Percentiles rank a stretch among this genome's conserved stretches.
Conservation (phyloP, 345 rosid genomes). For the Tarenaya hassleriana region DNA sequence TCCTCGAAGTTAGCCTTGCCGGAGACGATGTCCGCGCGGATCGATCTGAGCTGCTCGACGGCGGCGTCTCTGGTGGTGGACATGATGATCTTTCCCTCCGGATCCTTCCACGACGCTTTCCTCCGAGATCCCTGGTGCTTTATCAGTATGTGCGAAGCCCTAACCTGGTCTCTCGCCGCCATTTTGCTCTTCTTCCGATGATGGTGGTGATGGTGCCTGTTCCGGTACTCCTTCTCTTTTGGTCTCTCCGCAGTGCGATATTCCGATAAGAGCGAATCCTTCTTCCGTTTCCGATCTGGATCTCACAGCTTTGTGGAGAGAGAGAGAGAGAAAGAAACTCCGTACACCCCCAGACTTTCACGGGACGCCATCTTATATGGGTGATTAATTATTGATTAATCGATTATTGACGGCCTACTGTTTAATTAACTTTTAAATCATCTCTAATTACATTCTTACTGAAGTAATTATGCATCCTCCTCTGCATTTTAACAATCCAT, state of each 20-base stretch:
- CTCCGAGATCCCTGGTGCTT: constrained; percentile 94
- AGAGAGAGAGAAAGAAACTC: background rate
- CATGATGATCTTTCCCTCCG: constrained; percentile 71
- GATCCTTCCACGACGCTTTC: constrained; percentile 97
- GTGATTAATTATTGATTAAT: no score
- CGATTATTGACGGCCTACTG: no score
- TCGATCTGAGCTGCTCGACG: constrained; percentile 57
- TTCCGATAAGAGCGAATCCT: constrained; percentile 32
- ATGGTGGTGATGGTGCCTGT: constrained; percentile 19
- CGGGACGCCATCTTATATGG: no score
- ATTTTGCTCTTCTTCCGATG: constrained; percentile 41
- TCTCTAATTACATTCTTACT: no score
- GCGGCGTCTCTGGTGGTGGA: constrained; percentile 66
- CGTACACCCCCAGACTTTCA: no score
- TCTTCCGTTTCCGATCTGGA: constrained; percentile 53
- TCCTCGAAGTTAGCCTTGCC: constrained; percentile 79
- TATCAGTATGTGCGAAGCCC: constrained; percentile 85
- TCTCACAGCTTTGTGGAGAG: constrained; percentile 26
- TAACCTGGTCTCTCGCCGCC: constrained; percentile 44
- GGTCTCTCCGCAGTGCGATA: constrained; percentile 33
- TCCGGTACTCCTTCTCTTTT: constrained; percentile 21
- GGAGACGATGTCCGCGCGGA: constrained; percentile 69
- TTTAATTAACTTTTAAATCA: no score
- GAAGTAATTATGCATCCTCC: no score
- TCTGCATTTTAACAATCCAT: no score